Percentiles rank a stretch among this genome's conserved stretches.
phyloP scores from a whole-genome alignment of 2,329 filamentous ascomycete genomes.

The Orbilia javanica region DNA sequence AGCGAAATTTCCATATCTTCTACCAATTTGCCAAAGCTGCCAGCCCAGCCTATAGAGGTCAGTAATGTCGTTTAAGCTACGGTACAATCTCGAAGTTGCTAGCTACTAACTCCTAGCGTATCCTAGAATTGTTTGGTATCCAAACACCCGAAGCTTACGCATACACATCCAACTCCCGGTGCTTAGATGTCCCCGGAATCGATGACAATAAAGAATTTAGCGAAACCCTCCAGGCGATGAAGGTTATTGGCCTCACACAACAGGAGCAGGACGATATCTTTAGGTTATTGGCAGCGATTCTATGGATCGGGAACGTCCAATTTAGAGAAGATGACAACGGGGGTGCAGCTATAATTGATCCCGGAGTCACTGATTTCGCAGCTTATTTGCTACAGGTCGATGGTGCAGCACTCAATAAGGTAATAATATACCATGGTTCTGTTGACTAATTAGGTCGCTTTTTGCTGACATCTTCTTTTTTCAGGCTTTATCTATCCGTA shows the following conservation, averaged over 20 bases:
- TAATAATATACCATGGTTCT: conserved; percentile 87
- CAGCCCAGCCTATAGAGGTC: conserved; percentile 82
- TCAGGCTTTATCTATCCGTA: conserved; percentile 93
- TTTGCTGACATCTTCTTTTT: conserved; percentile 85
- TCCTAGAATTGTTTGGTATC: conserved; percentile 87
- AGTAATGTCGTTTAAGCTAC: conserved; percentile 78
- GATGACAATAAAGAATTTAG: conserved; percentile 89
- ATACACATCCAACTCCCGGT: conserved; percentile 95
- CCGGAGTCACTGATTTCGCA: conserved; percentile 87
- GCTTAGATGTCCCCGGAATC: conserved; percentile 92
- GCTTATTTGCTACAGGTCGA: conserved; percentile 89
- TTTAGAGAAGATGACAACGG: conserved; percentile 90
- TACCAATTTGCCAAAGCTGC: conserved; percentile 95
- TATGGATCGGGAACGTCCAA: conserved; percentile 95
- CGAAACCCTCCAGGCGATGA: conserved; percentile 95
- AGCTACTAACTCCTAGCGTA: conserved; percentile 83
- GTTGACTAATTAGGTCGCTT: conserved; percentile 92
- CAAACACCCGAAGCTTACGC: conserved; percentile 86
- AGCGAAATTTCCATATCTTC: conserved; percentile 99
- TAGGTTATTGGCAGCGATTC: conserved; percentile 87
- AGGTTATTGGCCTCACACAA: conserved; percentile 87
- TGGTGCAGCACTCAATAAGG: conserved; percentile 89
- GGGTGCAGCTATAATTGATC: conserved; percentile 86
- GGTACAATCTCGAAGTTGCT: conserved; percentile 84
- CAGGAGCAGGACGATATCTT: conserved; percentile 96